Conservation (phyloP, 371 early-diverging fungal species). For the Rhizopus stolonifer region DNA sequence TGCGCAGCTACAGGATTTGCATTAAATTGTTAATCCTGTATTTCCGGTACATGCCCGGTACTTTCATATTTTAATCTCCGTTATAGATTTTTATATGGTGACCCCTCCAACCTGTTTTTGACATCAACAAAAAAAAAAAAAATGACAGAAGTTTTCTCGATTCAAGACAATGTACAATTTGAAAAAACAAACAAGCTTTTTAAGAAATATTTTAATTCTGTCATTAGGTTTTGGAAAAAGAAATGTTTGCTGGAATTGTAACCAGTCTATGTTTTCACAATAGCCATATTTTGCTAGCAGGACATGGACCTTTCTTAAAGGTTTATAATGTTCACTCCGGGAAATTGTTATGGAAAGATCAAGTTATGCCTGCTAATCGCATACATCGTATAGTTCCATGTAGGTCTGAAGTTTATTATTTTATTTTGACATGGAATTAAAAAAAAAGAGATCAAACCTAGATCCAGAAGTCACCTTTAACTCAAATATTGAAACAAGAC, state of each 20-base stretch:
- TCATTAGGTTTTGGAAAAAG: slow-evolving; percentile 30
- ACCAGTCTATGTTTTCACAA: slow-evolving; percentile 58
- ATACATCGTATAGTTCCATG: slow-evolving; percentile 61
- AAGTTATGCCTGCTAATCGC: slow-evolving; percentile 45
- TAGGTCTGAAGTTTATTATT: slow-evolving; percentile 32
- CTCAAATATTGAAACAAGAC: slow-evolving; percentile 11
- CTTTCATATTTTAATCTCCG: too few species aligned
- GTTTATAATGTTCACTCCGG: slow-evolving; percentile 51
- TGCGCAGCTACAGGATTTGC: too few species aligned
- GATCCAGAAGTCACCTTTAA: slow-evolving; percentile 12
- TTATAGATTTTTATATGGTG: too few species aligned
- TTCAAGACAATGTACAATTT: slow-evolving; percentile 5
- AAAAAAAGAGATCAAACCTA: too few species aligned
- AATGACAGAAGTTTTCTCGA: neutral
- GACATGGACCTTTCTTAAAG: slow-evolving; percentile 63
- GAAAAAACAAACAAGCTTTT: neutral
- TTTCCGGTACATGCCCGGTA: too few species aligned
- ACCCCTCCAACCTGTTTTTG: too few species aligned
- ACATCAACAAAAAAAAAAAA: neutral
- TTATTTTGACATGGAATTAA: too few species aligned
- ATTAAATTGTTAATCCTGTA: too few species aligned
- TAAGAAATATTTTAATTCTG: neutral
- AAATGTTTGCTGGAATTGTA: slow-evolving; percentile 51
- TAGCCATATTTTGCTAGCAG: slow-evolving; percentile 53
- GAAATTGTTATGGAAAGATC: slow-evolving; percentile 33